Evolutionary conservation across 139 green algal species (phyloP), one percentile per base, ranked within the genome.

Genomic region (Raphidocelis subcapitata): DNA sequence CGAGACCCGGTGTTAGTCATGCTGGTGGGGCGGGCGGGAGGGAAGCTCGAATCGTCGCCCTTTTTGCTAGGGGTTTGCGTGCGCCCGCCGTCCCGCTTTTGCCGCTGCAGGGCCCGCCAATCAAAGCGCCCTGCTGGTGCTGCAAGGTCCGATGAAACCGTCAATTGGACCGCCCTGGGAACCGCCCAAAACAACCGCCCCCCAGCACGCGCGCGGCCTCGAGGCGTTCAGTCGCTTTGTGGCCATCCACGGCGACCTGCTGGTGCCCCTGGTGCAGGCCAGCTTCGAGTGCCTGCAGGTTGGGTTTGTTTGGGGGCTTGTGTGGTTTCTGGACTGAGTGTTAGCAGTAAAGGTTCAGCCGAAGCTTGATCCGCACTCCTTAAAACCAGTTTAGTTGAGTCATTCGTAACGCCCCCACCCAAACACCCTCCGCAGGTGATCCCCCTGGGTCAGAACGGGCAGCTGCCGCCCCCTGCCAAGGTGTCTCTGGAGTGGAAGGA

Each of bases 141-240:
- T 51, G 31, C 33, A 12, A 5, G 8, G 10, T 32, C 16, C 24
- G 32, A 16, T n/a, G 14, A 20, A 41, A 5, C n/a, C 26, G 15
- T 59, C 14, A 41, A 3, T 16, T 54, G 35, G 16, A 3, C 32
- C 14, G 59, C 36, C 18, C 16, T 66, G n/a, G n/a, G n/a, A n/a
- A n/a, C n/a, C n/a, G n/a, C n/a, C n/a, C n/a, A n/a, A n/a, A n/a
- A n/a, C n/a, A n/a, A n/a, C 5, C 54, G 5, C 62, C n/a, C 10
- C 36, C n/a, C 82, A 85, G 79, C 79, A 83, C 51, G 78, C 79
- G 0, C 72, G 76, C 15, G 69, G 29, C 0, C 57, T 85, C 10
- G 84, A 89, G 73, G 73, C 84, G 0, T 86, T 87, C 31, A 59
- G 63, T 5, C 69, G 67, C 37, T 67, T 87, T 28, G 65, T 86